phyloP scores from a whole-genome alignment of 1,284 basidiomycete species.

The Microbotryomycetes sp. region DNA sequence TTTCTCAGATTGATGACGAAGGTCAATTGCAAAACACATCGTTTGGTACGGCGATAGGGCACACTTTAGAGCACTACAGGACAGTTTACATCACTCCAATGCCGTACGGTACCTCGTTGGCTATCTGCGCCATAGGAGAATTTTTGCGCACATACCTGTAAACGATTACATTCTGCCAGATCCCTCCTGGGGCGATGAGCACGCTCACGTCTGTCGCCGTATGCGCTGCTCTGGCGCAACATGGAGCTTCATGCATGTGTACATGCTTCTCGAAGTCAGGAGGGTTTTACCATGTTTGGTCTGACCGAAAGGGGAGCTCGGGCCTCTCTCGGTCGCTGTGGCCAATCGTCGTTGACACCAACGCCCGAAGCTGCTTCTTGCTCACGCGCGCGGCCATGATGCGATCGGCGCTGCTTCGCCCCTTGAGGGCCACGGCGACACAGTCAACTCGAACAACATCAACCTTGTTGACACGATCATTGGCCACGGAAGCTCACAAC shows the following conservation, averaged over 20 bases:
- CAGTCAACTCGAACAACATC: background rate
- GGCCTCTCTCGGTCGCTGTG: too few species aligned
- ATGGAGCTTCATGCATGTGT: too few species aligned
- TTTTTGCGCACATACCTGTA: conserved; percentile 12
- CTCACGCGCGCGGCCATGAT: conserved; percentile 41
- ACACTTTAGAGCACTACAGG: conserved; percentile 53
- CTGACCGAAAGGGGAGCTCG: too few species aligned
- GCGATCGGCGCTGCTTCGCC: background rate
- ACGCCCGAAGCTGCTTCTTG: too few species aligned
- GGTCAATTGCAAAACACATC: conserved; percentile 53
- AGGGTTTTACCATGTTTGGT: too few species aligned
- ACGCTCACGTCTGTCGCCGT: too few species aligned
- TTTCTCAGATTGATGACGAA: conserved; percentile 51
- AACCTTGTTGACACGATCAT: conserved; percentile 1
- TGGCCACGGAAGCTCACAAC: conserved; percentile 17
- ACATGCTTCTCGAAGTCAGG: too few species aligned
- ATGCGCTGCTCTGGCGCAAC: too few species aligned
- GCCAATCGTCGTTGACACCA: too few species aligned
- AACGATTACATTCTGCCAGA: too few species aligned
- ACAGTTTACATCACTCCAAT: conserved; percentile 60
- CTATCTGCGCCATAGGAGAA: conserved; percentile 45
- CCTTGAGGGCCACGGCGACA: background rate
- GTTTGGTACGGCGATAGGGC: conserved; percentile 50
- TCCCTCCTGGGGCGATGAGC: too few species aligned
- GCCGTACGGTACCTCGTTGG: conserved; percentile 60